Evolutionary conservation across 768 basidiomycete species (phyloP).

Genomic region (Kwoniella sp.): DNA sequence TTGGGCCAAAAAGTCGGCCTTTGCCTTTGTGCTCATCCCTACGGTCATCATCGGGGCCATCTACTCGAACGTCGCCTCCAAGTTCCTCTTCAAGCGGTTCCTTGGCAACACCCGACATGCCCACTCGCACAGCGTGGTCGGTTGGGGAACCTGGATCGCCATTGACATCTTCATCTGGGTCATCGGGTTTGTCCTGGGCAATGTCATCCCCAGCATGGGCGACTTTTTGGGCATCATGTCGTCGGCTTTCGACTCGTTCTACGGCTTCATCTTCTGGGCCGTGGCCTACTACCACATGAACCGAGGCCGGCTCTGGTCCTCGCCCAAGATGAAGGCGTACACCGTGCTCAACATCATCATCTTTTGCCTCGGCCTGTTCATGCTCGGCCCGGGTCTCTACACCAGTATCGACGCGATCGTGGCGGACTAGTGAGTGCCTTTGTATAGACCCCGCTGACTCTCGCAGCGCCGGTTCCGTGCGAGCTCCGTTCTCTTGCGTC

Average conservation of each 20-base stretch:
- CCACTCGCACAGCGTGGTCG: constrained; percentile 33
- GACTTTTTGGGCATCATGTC: constrained; percentile 42
- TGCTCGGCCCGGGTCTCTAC: constrained; percentile 43
- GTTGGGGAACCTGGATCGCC: constrained; percentile 39
- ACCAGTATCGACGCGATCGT: constrained; percentile 38
- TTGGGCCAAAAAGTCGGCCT: constrained; percentile 41
- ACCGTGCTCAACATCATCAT: constrained; percentile 38
- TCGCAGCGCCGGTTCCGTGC: constrained; percentile 27
- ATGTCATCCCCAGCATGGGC: constrained; percentile 42
- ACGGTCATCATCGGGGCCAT: constrained; percentile 43
- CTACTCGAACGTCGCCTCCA: constrained; percentile 41
- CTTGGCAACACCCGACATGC: constrained; percentile 29
- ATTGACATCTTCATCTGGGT: constrained; percentile 39
- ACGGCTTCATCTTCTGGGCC: constrained; percentile 46
- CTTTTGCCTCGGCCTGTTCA: constrained; percentile 37
- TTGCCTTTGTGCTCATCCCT: constrained; percentile 41
- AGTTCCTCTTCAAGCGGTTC: constrained; percentile 42
- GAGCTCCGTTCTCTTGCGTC: constrained; percentile 32
- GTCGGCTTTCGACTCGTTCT: constrained; percentile 42
- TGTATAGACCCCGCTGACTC: neutral
- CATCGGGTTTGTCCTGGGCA: constrained; percentile 35
- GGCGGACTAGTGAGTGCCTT: constrained; percentile 34
- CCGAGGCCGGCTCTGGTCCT: constrained; percentile 15
- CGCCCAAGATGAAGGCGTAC: constrained; percentile 16
- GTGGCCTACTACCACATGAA: constrained; percentile 44